Evolutionary conservation across 768 basidiomycete genomes (phyloP), one percentile per base, ranked within the genome.

Genomic region (Tulasnella sp.): DNA sequence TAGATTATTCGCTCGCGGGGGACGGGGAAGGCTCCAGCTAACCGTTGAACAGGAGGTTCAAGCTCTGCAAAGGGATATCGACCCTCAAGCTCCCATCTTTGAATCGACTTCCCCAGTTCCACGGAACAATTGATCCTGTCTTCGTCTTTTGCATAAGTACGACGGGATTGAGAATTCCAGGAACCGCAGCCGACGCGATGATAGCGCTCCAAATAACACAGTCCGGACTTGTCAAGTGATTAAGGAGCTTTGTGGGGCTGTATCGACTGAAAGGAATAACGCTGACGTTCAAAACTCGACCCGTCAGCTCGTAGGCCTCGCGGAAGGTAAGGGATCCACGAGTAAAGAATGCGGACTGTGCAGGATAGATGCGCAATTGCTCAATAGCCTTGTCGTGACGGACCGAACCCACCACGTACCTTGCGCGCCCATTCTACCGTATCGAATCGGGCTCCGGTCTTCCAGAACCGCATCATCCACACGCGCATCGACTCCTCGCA

Each of bases 201-300:
- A 80, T 80, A 12, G 83, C 82, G 0, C 81, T 81, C 80, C 81
- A 83, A 63, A 84, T 83, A 67, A 85, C 78, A 76, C 83, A 84
- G 74, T 98, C 92, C 0, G 97, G 97, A n/a, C 95, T 91, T 22
- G 94, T 95, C 74, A 98, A 86, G 77, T 97, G 94, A 79, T 98
- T 99, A 12, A 99, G 83, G 2, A 99, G 81, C 80, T 98, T 98
- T 1, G 97, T 98, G 1, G 97, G 97, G 14, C 92, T 94, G 81
- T 98, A 92, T 19, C 89, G 86, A 79, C 94, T 92, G 40, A 90
- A 91, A 5, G 94, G 94, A 41, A 95, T 89, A 62, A 97, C 94
- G 16, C 93, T 95, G 35, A 98, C 89, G 78, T 98, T 98, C 37
- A 99, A 83, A 34, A 96, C 91, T 42, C 96, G 86, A 32, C 96